Base-by-base conservation (phyloP, 2,329 filamentous ascomycete species). In the Aschersonia sp. region DNA sequence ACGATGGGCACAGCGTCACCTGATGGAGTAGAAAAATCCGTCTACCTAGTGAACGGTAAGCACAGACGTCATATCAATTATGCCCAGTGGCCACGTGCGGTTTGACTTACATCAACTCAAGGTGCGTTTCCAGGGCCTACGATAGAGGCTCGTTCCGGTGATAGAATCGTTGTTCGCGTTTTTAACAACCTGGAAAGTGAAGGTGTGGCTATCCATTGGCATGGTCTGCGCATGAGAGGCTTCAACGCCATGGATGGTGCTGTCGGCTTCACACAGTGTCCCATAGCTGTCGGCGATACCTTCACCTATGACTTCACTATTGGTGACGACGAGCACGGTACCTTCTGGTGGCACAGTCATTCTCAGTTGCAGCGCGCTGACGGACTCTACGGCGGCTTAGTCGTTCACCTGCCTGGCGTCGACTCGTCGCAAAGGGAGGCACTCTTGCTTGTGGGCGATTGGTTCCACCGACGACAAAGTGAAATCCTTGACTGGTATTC, bases 201-300 rank as follows among this genome's bases (percentile, higher is more conserved):
- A 55, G 75, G 70, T 20, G 78, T 80, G 28, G 76, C 72, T 47
- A 67, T 88, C 7, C 84, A 89, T 59, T 88, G 84, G 64, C 84
- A 89, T 54, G 84, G 84, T 9, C 71, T 89, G 49, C 85, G 76
- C 55, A 82, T 87, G 61, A 83, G 84, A 55, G 81, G 80, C 10
- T 84, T 81, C 1, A 84, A 78, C 51, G 72, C 73, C 51, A 84
- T 85, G 78, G 78, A 82, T 51, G 79, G 79, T 42, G 77, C 79
- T 3, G 65, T 58, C 5, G 64, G 62, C 2, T 60, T 73, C 28
- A 73, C 69, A 0, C 68, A 75, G 52, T 74, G 72, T 48, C 70
- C 71, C 4, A 69, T 73, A 35, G 63, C 75, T 0, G 73, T 78
- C 0, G 74, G 73, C 0, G 54, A 68, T 5, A 66, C 65, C 3